These are phyloP conservation scores for Calocybe cyanea DNA, from an alignment of 768 basidiomycete genomes.

Conservation along the genomic window DNA sequence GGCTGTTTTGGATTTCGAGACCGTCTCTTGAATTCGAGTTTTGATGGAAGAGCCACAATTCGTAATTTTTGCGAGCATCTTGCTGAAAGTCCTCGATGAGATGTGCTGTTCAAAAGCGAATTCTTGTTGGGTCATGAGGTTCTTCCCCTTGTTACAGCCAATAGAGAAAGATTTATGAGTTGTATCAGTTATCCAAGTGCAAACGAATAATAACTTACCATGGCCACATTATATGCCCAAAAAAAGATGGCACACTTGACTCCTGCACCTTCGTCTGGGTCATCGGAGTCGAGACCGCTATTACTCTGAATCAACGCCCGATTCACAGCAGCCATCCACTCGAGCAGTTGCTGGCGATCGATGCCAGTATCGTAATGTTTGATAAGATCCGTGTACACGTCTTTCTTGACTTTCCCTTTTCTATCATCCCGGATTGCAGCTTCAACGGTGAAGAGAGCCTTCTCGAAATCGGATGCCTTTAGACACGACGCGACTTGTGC, in stretches of 20 bases:
- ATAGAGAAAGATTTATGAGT: too few relatives aligned
- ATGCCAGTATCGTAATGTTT: slow-evolving; percentile 5
- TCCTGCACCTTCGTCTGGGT: slow-evolving; percentile 15
- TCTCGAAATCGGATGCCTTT: slow-evolving; percentile 25
- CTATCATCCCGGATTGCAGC: slow-evolving; percentile 21
- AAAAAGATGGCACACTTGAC: slow-evolving; percentile 39
- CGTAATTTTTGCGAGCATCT: slow-evolving; percentile 21
- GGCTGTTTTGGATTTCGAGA: too few relatives aligned
- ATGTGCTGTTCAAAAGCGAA: slow-evolving; percentile 23
- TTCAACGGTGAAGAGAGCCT: slow-evolving; percentile 22
- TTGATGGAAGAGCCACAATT: slow-evolving; percentile 18
- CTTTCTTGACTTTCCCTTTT: slow-evolving; percentile 7
- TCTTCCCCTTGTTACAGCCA: slow-evolving; percentile 9
- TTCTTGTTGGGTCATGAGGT: slow-evolving; percentile 9
- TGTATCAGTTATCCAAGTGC: too few relatives aligned
- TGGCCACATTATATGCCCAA: slow-evolving; percentile 39
- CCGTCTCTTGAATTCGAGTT: slow-evolving; percentile 15
- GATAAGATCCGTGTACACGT: slow-evolving; percentile 10
- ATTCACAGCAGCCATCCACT: slow-evolving; percentile 34
- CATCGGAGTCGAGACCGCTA: slow-evolving; percentile 14
- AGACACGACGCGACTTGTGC: slow-evolving; percentile 33
- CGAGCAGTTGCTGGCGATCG: slow-evolving; percentile 15
- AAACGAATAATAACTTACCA: too few relatives aligned
- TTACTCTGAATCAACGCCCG: slow-evolving; percentile 23
- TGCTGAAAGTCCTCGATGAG: slow-evolving; percentile 18